phyloP scores from a whole-genome alignment of 2,329 filamentous ascomycete species.

The Fusarium sp. region DNA sequence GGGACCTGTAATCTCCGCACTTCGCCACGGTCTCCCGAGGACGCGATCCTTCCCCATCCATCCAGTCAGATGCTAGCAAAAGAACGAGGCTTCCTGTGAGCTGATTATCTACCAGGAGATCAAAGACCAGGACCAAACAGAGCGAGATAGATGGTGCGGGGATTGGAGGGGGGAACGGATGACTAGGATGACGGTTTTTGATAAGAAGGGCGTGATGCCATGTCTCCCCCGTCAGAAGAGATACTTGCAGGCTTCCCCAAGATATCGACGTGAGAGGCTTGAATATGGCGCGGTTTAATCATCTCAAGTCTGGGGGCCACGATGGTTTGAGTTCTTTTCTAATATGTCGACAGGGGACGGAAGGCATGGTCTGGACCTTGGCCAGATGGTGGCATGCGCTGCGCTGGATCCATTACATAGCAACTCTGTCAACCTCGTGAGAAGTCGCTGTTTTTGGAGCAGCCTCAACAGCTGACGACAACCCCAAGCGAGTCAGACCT shows the following conservation, averaged over 20 bases:
- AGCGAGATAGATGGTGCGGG: not conserved
- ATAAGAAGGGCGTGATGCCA: not conserved
- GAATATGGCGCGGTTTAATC: not conserved
- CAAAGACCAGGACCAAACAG: not conserved
- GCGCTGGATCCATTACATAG: not conserved
- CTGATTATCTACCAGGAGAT: not conserved
- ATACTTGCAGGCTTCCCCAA: constrained; percentile 1
- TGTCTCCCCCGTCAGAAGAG: not conserved
- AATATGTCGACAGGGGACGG: not conserved
- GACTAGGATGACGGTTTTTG: not conserved
- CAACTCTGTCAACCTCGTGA: not conserved
- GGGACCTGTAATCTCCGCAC: not conserved
- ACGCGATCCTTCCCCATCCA: not conserved
- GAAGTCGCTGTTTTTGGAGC: not conserved
- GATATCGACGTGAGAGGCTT: not conserved
- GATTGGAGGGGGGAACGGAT: not conserved
- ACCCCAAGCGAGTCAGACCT: not conserved
- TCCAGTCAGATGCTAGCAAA: not conserved
- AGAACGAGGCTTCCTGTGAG: not conserved
- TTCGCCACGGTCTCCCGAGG: not conserved
- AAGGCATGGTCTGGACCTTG: not conserved
- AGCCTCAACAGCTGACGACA: not conserved
- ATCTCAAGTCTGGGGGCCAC: not conserved
- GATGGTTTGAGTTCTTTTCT: not conserved
- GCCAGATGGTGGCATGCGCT: not conserved